Base-by-base conservation (phyloP, 202 grass and related monocot genomes). In the Setaria italica region DNA sequence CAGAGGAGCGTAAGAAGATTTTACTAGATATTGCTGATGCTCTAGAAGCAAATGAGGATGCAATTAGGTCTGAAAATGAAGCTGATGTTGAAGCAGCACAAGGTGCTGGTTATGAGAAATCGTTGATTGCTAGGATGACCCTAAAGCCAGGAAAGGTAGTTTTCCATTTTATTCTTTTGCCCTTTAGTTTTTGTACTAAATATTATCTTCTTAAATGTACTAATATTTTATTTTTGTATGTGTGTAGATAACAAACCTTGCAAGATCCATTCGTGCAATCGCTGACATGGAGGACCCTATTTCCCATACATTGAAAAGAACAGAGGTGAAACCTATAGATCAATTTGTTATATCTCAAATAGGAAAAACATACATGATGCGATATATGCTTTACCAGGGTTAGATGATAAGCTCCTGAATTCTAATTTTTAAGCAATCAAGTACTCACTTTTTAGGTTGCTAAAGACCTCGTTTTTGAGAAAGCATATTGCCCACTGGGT, bases 251-350 rank as follows among this genome's bases (percentile, higher is more conserved):
- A 87, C 85, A 69, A 90, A 86, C 70, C 90, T 99, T 60, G 94
- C 90, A 33, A 92, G 86, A 89, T 97, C 90, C 0, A 92, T 99
- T 64, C 87, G 92, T 79, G 74, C 81, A 76, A 93, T 97, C 80
- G 97, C 97, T 78, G 84, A 99, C 67, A 99, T 97, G 97, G 94
- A 94, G 49, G 94, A 99, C 39, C 97, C 97, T 75, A 99, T 99
- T 68, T 63, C 82, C 46, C 91, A 92, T 76, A 94, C 90, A 67
- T 63, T 99, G 67, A 94, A 95, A 92, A 94, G 90, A 89, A 99
- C 92, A 81, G 94, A 99, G 97, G 97, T 97, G 21, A 91, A 84
- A 46, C 47, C 14, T 53, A 66, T 50, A 29, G 29, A 42, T 11
- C 55, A 25, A 2, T 6, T 80, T 35, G 62, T 83, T 67, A 85